Evolutionary conservation across 257 asterid genomes (phyloP).

Genomic region (Thymus mandschuricus): DNA sequence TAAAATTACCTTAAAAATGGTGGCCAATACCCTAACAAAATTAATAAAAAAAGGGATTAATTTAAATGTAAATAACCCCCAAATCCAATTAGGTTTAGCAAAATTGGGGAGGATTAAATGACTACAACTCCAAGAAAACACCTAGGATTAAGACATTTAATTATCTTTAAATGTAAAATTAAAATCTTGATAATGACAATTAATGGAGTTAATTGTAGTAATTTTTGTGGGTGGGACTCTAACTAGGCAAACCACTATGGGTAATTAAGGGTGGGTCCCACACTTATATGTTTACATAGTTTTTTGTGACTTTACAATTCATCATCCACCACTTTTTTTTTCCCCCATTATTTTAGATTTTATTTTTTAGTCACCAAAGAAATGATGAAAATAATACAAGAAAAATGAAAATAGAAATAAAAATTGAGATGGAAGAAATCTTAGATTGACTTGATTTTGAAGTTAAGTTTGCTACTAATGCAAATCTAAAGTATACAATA

Average conservation of each 20-base stretch:
- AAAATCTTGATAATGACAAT: slow-evolving; percentile 32
- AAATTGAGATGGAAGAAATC: not conserved
- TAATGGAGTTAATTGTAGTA: slow-evolving; percentile 25
- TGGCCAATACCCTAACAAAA: slow-evolving; percentile 11
- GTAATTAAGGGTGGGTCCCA: slow-evolving; percentile 35
- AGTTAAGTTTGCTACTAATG: slow-evolving; percentile 21
- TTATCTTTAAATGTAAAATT: slow-evolving; percentile 4
- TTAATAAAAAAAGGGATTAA: not conserved
- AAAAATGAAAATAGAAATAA: not conserved
- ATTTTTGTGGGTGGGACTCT: slow-evolving; percentile 34
- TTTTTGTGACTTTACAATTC: slow-evolving; percentile 33
- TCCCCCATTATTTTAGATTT: slow-evolving; percentile 21
- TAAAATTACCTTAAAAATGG: slow-evolving; percentile 22
- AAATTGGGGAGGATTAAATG: slow-evolving; percentile 29
- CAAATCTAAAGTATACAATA: not conserved
- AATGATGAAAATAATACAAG: not conserved
- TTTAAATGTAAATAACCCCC: not conserved
- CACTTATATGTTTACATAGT: slow-evolving; percentile 21
- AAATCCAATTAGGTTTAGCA: slow-evolving; percentile 17
- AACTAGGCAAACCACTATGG: slow-evolving; percentile 43
- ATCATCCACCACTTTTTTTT: slow-evolving; percentile 44
- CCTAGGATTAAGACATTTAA: slow-evolving; percentile 30
- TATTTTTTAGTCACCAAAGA: not conserved
- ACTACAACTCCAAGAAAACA: slow-evolving; percentile 22
- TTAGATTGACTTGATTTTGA: slow-evolving; percentile 15